These are phyloP conservation scores for Botrytis fabae DNA, from an alignment of 2,329 filamentous ascomycete species.

Conservation along the genomic window DNA sequence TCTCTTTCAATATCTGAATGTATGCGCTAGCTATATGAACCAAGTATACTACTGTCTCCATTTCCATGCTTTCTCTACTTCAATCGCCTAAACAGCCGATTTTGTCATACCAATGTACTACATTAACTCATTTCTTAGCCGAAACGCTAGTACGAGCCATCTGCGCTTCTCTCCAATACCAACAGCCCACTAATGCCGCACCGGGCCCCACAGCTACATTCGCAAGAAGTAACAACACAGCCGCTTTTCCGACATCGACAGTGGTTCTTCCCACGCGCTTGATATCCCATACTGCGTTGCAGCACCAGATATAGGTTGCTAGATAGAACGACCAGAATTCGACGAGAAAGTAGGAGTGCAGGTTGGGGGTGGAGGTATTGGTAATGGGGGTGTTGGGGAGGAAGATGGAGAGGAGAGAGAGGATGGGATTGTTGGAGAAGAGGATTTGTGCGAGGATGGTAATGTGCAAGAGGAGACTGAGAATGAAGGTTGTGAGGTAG, in stretches of 20 bases:
- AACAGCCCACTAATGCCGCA: conserved; percentile 16
- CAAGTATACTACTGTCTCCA: background rate
- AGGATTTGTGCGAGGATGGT: background rate
- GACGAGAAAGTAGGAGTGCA: background rate
- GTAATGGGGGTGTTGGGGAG: background rate
- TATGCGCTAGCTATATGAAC: too few relatives aligned
- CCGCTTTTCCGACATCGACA: conserved; percentile 6
- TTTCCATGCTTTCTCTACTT: background rate
- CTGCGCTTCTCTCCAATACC: conserved; percentile 16
- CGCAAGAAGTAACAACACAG: background rate
- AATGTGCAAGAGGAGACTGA: background rate
- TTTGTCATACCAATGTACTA: background rate
- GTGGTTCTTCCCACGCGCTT: conserved; percentile 1
- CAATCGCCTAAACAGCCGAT: background rate
- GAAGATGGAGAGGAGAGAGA: conserved; percentile 1
- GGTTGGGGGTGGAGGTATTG: background rate
- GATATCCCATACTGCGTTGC: conserved; percentile 15
- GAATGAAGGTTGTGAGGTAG: background rate
- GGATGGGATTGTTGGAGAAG: background rate
- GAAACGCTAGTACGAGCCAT: conserved; percentile 13
- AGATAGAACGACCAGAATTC: conserved; percentile 9
- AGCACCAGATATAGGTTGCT: background rate
- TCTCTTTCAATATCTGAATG: background rate
- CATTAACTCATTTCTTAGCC: background rate
- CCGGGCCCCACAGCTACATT: conserved; percentile 7